phyloP scores from a whole-genome alignment of 1,284 basidiomycete genomes.

The Mycena sp. region DNA sequence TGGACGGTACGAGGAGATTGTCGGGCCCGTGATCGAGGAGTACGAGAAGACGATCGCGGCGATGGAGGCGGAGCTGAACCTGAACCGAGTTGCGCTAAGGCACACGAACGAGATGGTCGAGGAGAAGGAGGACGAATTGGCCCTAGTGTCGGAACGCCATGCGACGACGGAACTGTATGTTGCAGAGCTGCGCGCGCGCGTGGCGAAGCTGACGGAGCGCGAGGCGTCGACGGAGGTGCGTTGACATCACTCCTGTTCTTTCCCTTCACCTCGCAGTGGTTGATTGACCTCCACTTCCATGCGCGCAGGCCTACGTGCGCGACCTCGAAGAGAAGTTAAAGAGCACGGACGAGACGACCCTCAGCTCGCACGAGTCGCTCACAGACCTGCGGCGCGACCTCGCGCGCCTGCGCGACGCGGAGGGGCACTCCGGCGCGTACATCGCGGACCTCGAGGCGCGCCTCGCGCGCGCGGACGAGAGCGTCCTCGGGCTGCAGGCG shows the following conservation, averaged over 20 bases:
- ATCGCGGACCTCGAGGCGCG: conserved; percentile 91
- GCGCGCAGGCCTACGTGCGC: conserved; percentile 81
- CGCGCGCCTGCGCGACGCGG: conserved; percentile 78
- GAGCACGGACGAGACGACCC: conserved; percentile 79
- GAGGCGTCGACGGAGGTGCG: conserved; percentile 90
- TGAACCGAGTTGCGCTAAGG: conserved; percentile 88
- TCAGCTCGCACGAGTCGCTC: conserved; percentile 80
- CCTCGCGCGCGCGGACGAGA: conserved; percentile 83
- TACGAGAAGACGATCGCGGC: conserved; percentile 98
- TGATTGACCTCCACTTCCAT: conserved; percentile 7
- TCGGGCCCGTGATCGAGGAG: conserved; percentile 97
- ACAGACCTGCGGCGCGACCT: conserved; percentile 88
- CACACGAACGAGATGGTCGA: conserved; percentile 93
- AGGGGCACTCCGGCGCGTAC: conserved; percentile 79
- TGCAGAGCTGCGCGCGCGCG: conserved; percentile 83
- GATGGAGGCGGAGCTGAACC: conserved; percentile 93
- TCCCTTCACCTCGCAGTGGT: conserved; percentile 21
- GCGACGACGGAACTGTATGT: conserved; percentile 87
- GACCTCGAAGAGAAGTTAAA: conserved; percentile 94
- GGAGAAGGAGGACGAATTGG: conserved; percentile 86
- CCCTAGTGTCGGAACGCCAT: conserved; percentile 72
- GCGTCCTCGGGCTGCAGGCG: conserved; percentile 70
- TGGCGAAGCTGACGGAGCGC: conserved; percentile 86
- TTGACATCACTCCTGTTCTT: conserved; percentile 8
- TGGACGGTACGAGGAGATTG: conserved; percentile 93